Evolutionary conservation across 2,329 filamentous ascomycete species (phyloP).

Genomic region (Curvularia sp.): DNA sequence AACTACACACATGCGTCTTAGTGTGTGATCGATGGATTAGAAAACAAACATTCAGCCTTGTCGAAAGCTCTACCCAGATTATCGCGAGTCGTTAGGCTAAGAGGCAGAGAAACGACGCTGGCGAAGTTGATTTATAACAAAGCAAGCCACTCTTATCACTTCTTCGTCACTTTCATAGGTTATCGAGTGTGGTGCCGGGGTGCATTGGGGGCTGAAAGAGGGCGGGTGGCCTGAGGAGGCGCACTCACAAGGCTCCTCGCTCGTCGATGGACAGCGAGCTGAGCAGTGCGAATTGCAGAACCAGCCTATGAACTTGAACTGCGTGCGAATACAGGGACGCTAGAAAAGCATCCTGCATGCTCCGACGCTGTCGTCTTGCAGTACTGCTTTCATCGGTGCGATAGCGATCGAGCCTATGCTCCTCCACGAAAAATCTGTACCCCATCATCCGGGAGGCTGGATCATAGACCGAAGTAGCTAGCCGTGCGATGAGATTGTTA

Average conservation of each 20-base stretch:
- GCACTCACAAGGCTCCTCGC: conserved; percentile 4
- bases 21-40: neutral
- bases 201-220: conserved; percentile 18
- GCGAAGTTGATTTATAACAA: neutral
- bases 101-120: neutral
- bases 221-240: conserved; percentile 13
- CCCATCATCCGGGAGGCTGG: neutral
- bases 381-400: too few relatives aligned
- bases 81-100: neutral
- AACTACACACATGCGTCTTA: neutral
- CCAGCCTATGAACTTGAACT: neutral
- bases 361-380: too few relatives aligned
- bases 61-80: neutral
- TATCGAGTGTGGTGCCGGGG: neutral
- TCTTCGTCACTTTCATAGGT: neutral
- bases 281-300: neutral
- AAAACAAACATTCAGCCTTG: neutral
- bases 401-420: too few relatives aligned
- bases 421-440: too few relatives aligned
- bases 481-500: neutral
- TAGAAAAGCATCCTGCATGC: too few relatives aligned
- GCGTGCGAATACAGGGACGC: too few relatives aligned
- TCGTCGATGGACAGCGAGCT: neutral
- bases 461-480: neutral
- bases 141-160: conserved; percentile 6